Base-by-base conservation (phyloP, 345 rosid species). In the Euclidium syriacum region DNA sequence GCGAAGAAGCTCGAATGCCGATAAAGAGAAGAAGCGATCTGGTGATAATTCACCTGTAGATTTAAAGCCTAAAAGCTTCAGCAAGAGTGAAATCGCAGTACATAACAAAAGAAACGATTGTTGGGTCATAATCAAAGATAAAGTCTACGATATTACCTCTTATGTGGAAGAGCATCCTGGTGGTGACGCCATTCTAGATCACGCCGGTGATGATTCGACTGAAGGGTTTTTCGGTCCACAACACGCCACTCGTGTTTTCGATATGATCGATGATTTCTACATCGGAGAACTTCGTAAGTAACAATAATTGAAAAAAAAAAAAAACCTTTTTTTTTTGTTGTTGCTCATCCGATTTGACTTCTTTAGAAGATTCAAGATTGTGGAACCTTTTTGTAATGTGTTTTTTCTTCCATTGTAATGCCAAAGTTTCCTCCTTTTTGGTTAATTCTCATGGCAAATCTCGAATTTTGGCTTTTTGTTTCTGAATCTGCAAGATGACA, bases 91-190 rank as follows among this genome's bases (percentile, higher is more conserved):
- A 65, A 67, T 90, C 4, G 46, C 90, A 26, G 22, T 54, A 50
- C 97, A 94, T 69, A 75, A 87, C 70, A 90, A 78, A 75, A 85
- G 91, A 77, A 68, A 79, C 14, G 91, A 94, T 68, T 94, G 97
- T 62, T 94, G 99, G 99, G 75, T 87, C 51, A 85, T 94, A 63
- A 73, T 94, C 64, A 87, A 87, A 73, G 81, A 80, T 59, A 90
- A 72, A 84, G 92, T 88, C 12, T 86, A 79, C 66, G 96, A 90
- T 73, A 83, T 94, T 54, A 85, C 99, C 55, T 78, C 97, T 2
- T 94, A 87, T 38, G 99, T 94, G 38, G 97, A 87, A 75, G 99
- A 87, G 52, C 97, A 94, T 58, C 99, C 97, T 9, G 97, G 99
- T 58, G 99, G 91, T 38, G 99, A 94, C 54, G 84, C 97, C 44